Evolutionary conservation across 768 basidiomycete genomes (phyloP).

Genomic region (Lactarius deliciosus): DNA sequence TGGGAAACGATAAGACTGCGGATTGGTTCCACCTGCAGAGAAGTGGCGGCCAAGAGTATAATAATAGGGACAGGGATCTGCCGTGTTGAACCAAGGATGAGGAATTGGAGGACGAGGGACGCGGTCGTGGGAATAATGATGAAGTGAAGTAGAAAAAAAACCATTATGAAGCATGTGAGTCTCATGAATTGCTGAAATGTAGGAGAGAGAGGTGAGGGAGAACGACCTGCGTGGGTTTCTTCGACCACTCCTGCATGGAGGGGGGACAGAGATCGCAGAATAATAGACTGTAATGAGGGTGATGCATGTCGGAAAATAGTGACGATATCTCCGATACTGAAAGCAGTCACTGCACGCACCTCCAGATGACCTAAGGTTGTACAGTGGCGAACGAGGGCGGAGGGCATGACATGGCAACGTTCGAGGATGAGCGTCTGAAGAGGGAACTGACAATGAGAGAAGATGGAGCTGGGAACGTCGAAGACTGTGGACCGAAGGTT

Average conservation of each 20-base stretch:
- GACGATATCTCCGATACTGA: conserved; percentile 22
- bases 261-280: conserved; percentile 26
- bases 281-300: conserved; percentile 21
- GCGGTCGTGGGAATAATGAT: conserved; percentile 19
- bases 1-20: conserved; percentile 25
- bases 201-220: conserved; percentile 24
- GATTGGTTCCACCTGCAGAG: conserved; percentile 21
- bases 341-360: conserved; percentile 20
- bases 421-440: conserved; percentile 27
- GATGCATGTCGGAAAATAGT: conserved; percentile 20
- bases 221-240: conserved; percentile 6
- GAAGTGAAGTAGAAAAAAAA: conserved; percentile 24
- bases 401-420: conserved; percentile 20
- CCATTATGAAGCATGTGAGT: conserved; percentile 22
- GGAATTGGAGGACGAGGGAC: conserved; percentile 20
- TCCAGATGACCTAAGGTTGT: conserved; percentile 26
- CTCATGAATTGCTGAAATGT: conserved; percentile 19
- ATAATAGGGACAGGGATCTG: conserved; percentile 25
- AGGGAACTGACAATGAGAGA: conserved; percentile 17
- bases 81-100: conserved; percentile 24
- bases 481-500: conserved; percentile 19
- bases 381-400: conserved; percentile 21
- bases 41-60: conserved; percentile 20
- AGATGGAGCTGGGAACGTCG: conserved; percentile 22
- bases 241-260: conserved; percentile 18